A percentile compares a stretch with the other conserved stretches of the same genome.
Evolutionary conservation across 352 stramenopile species (phyloP).

Genomic region (Phytopythium aichiense): DNA sequence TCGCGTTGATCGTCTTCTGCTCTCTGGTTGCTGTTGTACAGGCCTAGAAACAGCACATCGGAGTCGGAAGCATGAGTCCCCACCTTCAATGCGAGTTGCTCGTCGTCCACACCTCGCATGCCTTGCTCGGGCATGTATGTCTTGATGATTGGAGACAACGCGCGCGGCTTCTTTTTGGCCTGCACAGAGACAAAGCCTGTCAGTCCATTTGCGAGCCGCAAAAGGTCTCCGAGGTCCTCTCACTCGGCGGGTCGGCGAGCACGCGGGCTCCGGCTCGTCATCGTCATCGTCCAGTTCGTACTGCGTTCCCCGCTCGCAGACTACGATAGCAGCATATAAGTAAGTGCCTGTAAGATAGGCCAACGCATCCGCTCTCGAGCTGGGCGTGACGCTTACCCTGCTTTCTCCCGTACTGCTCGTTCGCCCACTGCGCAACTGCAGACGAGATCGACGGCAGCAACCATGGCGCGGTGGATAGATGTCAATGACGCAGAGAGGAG

Average conservation of each 20-base stretch:
- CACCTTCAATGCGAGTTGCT: not conserved
- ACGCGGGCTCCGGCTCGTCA: conserved; percentile 12
- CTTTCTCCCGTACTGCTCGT: conserved; percentile 9
- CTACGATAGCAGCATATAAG: conserved; percentile 11
- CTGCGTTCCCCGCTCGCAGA: conserved; percentile 22
- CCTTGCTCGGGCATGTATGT: not conserved
- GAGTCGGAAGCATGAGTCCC: not conserved
- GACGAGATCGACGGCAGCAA: not conserved
- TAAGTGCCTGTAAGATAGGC: not conserved
- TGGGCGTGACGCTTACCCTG: not conserved
- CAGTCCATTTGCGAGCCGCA: not conserved
- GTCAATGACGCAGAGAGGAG: not conserved
- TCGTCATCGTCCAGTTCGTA: conserved; percentile 15
- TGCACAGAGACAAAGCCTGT: not conserved
- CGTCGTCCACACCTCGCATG: not conserved
- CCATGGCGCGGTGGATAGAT: not conserved
- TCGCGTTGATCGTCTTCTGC: not conserved
- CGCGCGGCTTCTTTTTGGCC: not conserved
- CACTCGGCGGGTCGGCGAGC: conserved; percentile 9
- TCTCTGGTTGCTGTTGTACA: not conserved
- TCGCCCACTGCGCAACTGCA: conserved; percentile 31
- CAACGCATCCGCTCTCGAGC: not conserved
- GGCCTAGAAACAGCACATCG: not conserved
- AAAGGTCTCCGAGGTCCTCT: not conserved
- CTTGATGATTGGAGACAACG: conserved; percentile 1